Conservation (phyloP, 805 yeast genomes). For the Yarrowia sp. region DNA sequence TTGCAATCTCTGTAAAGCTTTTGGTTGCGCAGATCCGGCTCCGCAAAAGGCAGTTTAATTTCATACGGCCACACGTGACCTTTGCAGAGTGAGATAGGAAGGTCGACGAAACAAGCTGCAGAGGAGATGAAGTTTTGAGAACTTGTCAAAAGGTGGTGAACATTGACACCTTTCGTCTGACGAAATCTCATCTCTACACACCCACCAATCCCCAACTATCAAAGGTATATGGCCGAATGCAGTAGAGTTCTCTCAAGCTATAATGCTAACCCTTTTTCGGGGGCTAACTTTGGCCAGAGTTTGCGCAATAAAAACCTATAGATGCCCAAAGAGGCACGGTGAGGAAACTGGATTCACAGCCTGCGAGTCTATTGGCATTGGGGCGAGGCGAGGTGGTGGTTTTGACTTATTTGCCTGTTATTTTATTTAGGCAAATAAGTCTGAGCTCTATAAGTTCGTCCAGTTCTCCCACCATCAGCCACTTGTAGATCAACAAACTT, state of each 20-base stretch:
- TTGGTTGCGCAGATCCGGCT: constrained; percentile 9
- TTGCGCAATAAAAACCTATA: constrained; percentile 15
- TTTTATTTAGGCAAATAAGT: no score
- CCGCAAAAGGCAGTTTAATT: constrained; percentile 12
- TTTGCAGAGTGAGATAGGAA: no score
- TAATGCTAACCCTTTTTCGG: neutral
- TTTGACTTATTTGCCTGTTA: no score
- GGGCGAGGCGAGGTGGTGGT: neutral
- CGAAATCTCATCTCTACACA: no score
- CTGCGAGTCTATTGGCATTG: neutral
- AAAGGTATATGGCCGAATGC: neutral
- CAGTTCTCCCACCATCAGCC: no score
- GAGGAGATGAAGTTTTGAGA: no score
- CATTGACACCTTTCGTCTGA: no score
- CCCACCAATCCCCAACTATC: no score
- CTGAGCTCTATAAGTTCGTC: neutral
- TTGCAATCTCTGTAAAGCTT: no score
- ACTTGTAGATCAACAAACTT: no score
- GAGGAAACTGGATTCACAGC: neutral
- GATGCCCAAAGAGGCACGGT: constrained; percentile 10
- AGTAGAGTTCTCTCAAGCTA: neutral
- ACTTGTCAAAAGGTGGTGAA: no score
- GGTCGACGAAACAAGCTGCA: no score
- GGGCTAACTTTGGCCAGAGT: constrained; percentile 1
- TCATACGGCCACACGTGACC: neutral